Conservation (phyloP, 257 asterid species). For the Solanum corneliomulleri region DNA sequence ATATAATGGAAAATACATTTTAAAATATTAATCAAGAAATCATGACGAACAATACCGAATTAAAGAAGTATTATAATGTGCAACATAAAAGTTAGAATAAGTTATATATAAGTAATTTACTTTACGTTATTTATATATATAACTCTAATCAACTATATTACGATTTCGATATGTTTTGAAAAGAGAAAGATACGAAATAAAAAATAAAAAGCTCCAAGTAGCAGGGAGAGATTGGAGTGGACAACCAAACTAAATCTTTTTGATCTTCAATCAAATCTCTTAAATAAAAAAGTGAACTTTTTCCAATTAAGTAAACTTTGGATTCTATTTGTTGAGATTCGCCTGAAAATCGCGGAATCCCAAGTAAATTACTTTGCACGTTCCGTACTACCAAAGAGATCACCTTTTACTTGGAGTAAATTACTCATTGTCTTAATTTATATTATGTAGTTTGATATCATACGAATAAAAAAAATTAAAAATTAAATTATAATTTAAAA, state of each 20-base stretch:
- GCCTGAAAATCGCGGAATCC: neutral
- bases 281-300: neutral
- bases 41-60: rapidly evolving
- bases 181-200: too few relatives aligned
- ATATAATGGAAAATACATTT: too few relatives aligned
- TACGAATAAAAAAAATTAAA: too few relatives aligned
- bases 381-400: neutral
- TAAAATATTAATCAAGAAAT: too few relatives aligned
- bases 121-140: too few relatives aligned
- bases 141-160: too few relatives aligned
- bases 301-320: neutral
- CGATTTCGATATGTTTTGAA: rapidly evolving
- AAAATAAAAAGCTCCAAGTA: neutral
- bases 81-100: too few relatives aligned
- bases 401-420: neutral
- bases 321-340: neutral
- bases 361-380: neutral
- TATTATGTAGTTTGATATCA: too few relatives aligned
- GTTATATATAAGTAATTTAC: too few relatives aligned
- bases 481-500: too few relatives aligned
- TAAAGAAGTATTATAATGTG: rapidly evolving
- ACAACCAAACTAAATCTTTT: neutral
- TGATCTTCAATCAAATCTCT: neutral
- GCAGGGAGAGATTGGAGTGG: neutral
- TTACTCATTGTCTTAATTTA: too few relatives aligned